Evolutionary conservation across 441 rosid genomes (phyloP), one percentile per base, ranked within the genome.

Genomic region (Isatis lusitanica): DNA sequence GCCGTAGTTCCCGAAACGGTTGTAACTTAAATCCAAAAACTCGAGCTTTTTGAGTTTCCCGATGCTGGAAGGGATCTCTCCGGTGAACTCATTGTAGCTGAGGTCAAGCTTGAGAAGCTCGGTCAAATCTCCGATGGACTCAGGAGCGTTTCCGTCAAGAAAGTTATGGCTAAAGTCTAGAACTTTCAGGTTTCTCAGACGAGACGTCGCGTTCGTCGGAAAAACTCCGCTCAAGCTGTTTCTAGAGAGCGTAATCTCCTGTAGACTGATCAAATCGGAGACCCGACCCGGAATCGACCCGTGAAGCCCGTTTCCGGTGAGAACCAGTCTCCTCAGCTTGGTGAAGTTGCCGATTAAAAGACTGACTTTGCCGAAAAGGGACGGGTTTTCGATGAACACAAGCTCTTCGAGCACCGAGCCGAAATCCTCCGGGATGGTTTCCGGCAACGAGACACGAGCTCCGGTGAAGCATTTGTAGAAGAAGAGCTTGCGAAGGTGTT

Each of bases 101-200:
- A 90, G 77, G 55, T 90, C 93, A 28, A 90, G 85, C 88, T 88
- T 90, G 72, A 90, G 71, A 63, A 90, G 79, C 75, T 52, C 74
- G 0, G 78, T 44, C 11, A 84, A 80, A 43, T 86, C 75, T 11
- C 91, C 88, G 40, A 82, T 59, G 0, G 83, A 79, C 0, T 71
- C 81, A 0, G 93, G 90, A 52, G 70, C 70, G 18, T 74, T 63
- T 74, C 96, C 86, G 75, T 56, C 63, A 2, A 90, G 71, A 3
- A 11, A 31, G 11, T 88, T 90, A 58, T 75, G 83, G 70, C 95
- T 88, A 58, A 83, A 28, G 80, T 88, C 90, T 5, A 84, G 57
- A 43, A 88, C 74, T 72, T 63, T 88, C 30, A 90, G 79, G 2
- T 77, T 85, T 63, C 67, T 83, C 78, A 86, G 67, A 74, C 71